These are phyloP conservation scores for sunflower (Helianthus annuus) DNA, from an alignment of 129 eudicot species.

Conservation along the genomic window HanXRQr2.0-SUNRISE NC_035444.2:111824613-111825112, in stretches of 20 bases:
- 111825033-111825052: slow-evolving; percentile 38
- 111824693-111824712: neutral
- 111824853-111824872: slow-evolving; percentile 40
- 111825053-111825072: slow-evolving; percentile 27
- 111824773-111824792: slow-evolving; percentile 38
- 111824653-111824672: neutral
- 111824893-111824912: slow-evolving; percentile 35
- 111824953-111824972: slow-evolving; percentile 28
- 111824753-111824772: neutral
- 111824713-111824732: neutral
- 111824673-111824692: neutral
- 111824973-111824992: slow-evolving; percentile 48
- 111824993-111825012: slow-evolving; percentile 80
- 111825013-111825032: slow-evolving; percentile 40
- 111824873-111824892: slow-evolving; percentile 34
- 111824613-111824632: slow-evolving; percentile 84
- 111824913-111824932: slow-evolving; percentile 34
- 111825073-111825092: slow-evolving; percentile 18
- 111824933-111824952: slow-evolving; percentile 39
- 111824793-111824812: slow-evolving; percentile 79
- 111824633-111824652: slow-evolving; percentile 86
- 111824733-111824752: neutral
- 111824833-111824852: slow-evolving; percentile 70
- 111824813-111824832: slow-evolving; percentile 63
- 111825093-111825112: slow-evolving; percentile 34